Evolutionary conservation across 1,284 basidiomycete genomes (phyloP), one percentile per base, ranked within the genome.

Genomic region (Sphaerobolus stellatus): DNA sequence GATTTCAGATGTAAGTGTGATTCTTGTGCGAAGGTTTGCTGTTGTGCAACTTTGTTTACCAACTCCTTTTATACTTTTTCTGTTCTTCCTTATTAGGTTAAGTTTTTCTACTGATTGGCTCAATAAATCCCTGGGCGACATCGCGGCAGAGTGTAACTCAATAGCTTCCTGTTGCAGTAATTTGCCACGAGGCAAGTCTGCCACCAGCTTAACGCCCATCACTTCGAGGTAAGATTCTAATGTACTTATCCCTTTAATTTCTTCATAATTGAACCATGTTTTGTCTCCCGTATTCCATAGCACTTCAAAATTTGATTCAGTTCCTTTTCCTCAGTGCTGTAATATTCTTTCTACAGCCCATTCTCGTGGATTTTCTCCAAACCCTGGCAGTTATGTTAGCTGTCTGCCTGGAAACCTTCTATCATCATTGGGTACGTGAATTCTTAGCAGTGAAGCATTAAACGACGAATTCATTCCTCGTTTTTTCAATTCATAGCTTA

Each of bases 231-330:
- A 70, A 5, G 48, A 43, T 1, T 48, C 16, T 1, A 69, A 43
- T 2, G 61, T 63, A 3, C 61, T 55, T 4, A 69, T 52, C 7
- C 66, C 58, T 29, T 60, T 59, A 8, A 67, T 60, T n/a, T 66
- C 54, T 1, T 47, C 24, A 45, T 66, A 66, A 0, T 63, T 62
- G 16, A 66, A 55, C 71, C 73, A 75, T 0, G 65, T 70, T 0
- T 44, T 41, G 52, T 75, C 72, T 0, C 74, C 73, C 0, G 65
- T 33, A 8, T 59, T 62, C 69, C 73, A 77, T n/a, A 55, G 44
- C 0, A 77, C 59, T 14, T 71, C 54, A 50, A 74, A 75, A 2
- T 62, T 13, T 0, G 68, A 36, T 0, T 54, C 34, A 2, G 48
- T 43, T 0, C 65, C 66, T 20, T 60, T 55, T n/a, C 71, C 69